Conservation (phyloP, 768 basidiomycete species). For the Gyrodon lividus region DNA sequence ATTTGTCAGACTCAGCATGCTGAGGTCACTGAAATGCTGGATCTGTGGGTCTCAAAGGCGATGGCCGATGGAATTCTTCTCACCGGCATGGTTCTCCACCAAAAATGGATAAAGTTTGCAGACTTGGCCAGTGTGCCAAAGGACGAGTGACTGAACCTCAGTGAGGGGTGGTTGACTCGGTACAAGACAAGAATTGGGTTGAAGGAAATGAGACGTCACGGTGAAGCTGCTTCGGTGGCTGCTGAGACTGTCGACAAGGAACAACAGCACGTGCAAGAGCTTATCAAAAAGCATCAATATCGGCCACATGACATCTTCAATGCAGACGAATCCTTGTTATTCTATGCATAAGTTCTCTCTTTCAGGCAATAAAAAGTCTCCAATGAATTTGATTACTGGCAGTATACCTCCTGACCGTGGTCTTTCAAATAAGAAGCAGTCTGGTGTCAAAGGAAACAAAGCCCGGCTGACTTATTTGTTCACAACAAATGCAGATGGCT, state of each 20-base stretch:
- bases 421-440: neutral
- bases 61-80: constrained; percentile 11
- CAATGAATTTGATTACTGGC: neutral
- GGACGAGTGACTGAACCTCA: too few relatives aligned
- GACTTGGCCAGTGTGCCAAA: constrained; percentile 29
- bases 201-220: too few relatives aligned
- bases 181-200: too few relatives aligned
- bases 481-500: too few relatives aligned
- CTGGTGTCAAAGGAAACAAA: constrained; percentile 3
- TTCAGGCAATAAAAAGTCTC: too few relatives aligned
- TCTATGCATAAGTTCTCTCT: constrained; percentile 29
- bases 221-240: constrained; percentile 34
- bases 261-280: too few relatives aligned
- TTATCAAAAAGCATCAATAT: constrained; percentile 29
- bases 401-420: constrained; percentile 6
- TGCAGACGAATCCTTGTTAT: constrained; percentile 32
- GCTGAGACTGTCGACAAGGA: constrained; percentile 25
- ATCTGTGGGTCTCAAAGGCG: constrained; percentile 38
- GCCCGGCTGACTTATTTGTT: constrained; percentile 2
- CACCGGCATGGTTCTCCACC: constrained; percentile 29
- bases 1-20: constrained; percentile 30
- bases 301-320: constrained; percentile 28
- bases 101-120: constrained; percentile 38
- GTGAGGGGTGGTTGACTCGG: too few relatives aligned
- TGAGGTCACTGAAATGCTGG: constrained; percentile 35